Evolutionary conservation across 257 asterid species (phyloP), one percentile per base, ranked within the genome.

Genomic region (Leptodermis oblonga): DNA sequence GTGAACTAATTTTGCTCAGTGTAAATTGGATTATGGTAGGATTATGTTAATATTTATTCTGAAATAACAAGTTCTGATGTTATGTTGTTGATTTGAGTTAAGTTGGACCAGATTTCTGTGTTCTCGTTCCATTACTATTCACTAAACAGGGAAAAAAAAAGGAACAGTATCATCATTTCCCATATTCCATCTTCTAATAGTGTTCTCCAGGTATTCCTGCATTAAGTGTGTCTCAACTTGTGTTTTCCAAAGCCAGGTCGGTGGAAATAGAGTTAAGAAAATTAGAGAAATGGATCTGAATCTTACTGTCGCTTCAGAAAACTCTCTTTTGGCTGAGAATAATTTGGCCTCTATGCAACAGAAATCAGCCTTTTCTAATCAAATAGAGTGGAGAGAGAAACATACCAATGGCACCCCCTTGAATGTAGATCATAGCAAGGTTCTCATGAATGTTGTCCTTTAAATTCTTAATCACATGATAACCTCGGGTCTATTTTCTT

Each of bases 321-420:
- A n/a, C n/a, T n/a, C n/a, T n/a, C n/a, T n/a, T n/a, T n/a, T n/a
- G n/a, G n/a, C n/a, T n/a, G n/a, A 86, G 66, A 86, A 79, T 65
- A 83, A 90, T 74, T 85, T 76, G 67, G 55, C 46, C 39, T 65
- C 78, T 70, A 88, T 84, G 76, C 82, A 80, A 77, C 62, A 68
- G n/a, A 78, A 72, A 23, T 42, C 83, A 39, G 59, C 74, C 59
- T 59, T 74, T 69, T 75, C 77, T 62, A 81, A 81, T 71, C 86
- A 85, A 34, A 64, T 81, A 75, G 90, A 86, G 77, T 60, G 82
- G 95, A 79, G 76, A 56, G 84, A 74, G 37, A 78, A 85, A 54
- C 34, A 30, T 37, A 74, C 70, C 55, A 77, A 77, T 67, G 75
- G 74, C 53, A 69, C 43, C 45, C 67, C 86, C 33, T 68, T 70